Conservation (phyloP, 2,329 filamentous ascomycete species). For the Akanthomyces lecanii region DNA sequence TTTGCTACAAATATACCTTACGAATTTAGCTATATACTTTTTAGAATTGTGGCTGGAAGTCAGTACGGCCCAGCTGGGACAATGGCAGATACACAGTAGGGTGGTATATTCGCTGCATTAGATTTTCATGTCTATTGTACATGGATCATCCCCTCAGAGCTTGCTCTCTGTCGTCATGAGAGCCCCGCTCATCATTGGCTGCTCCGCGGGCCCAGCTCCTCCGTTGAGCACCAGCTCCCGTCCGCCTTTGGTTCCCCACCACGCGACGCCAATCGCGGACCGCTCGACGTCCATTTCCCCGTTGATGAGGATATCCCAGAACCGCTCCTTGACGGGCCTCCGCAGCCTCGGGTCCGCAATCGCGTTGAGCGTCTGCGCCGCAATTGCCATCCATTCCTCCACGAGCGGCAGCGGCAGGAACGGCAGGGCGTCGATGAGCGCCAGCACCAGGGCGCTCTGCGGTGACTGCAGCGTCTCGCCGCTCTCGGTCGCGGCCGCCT, state of each 20-base stretch:
- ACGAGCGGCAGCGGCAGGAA: constrained; percentile 65
- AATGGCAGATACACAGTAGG: background rate
- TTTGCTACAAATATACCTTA: no score
- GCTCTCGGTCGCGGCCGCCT: constrained; percentile 25
- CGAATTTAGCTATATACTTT: no score
- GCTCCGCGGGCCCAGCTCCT: constrained; percentile 18
- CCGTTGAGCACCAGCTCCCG: constrained; percentile 45
- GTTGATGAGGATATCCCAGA: constrained; percentile 74
- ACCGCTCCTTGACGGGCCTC: constrained; percentile 61
- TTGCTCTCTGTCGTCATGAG: constrained; percentile 35
- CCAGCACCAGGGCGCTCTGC: constrained; percentile 70
- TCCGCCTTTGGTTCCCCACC: constrained; percentile 69
- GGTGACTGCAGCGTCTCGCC: constrained; percentile 56
- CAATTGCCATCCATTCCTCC: constrained; percentile 74
- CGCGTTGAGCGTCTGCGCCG: constrained; percentile 62
- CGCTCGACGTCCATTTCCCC: constrained; percentile 89
- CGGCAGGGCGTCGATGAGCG: constrained; percentile 74
- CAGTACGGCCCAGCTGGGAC: background rate
- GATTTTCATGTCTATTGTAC: constrained; percentile 1
- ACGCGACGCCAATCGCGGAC: constrained; percentile 71
- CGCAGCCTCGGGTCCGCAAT: constrained; percentile 60
- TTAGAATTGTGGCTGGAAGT: no score
- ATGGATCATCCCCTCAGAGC: constrained; percentile 25
- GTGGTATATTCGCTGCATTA: constrained; percentile 16
- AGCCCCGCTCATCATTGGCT: constrained; percentile 53